Base-by-base conservation (phyloP, 2,329 filamentous ascomycete genomes). In the Botryotinia calthae region DNA sequence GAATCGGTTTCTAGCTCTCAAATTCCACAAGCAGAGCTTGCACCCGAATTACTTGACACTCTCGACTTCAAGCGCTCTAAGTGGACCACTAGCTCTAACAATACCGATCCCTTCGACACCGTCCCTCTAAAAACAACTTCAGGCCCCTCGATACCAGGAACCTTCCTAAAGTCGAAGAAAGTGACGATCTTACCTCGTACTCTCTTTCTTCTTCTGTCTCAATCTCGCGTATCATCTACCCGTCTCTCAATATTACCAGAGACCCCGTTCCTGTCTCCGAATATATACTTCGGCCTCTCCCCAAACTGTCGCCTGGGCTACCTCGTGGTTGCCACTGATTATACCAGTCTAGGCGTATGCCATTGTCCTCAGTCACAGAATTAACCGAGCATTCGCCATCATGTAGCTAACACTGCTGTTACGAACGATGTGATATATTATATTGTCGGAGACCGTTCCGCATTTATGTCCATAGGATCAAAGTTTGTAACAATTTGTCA, bases 401-500 rank as follows among this genome's bases (percentile, higher is more conserved):
- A 83, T 72, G 78, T 84, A 1, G 80, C 80, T 4, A 77, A 77
- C 9, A 80, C 82, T 0, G 78, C 82, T 1, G 78, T 81, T 16
- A 85, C 84, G 1, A 82, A 82, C 66, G 86, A 87, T 76, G 70
- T 85, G 0, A 77, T 84, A 1, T 83, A 85, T 72, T 81, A 84
- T 1, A 75, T 86, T 0, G 71, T 79, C 25, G 85, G 86, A 0
- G 84, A 84, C 1, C 80, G 80, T 22, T 74, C 74, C 20, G 83
- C 84, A 0, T 87, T 86, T 72, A 79, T 82, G 0, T 76, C 84
- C 1, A 78, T 82, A 0, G 76, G 77, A 1, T 76, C 83, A 2
- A 79, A 76, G 1, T 87, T 85, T 71, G 83, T 86, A 25, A 79
- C 82, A 37, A 81, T 85, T 75, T 84, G 85, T 12, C 84, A 86